Conservation (phyloP, 208 protist species). For the Acanthamoeba lenticulata region DNA sequence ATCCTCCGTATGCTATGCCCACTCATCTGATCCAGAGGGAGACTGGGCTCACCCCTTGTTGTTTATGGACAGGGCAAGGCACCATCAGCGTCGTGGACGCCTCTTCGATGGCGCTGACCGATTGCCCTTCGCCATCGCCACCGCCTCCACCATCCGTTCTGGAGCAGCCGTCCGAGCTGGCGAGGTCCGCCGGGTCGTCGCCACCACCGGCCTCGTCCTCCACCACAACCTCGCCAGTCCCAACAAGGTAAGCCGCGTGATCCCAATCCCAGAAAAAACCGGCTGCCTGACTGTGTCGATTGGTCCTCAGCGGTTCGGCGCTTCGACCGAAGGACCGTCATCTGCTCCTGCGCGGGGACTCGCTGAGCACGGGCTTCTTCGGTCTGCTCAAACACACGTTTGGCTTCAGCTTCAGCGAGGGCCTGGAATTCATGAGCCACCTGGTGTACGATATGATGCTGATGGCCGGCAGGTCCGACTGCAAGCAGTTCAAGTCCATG, state of each 20-base stretch:
- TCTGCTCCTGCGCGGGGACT: neutral
- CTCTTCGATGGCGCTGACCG: too few species aligned
- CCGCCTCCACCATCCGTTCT: too few species aligned
- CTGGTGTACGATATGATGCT: conserved; percentile 34
- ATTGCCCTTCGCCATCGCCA: neutral
- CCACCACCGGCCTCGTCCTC: too few species aligned
- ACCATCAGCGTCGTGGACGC: neutral
- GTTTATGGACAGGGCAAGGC: neutral
- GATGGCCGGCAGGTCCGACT: neutral
- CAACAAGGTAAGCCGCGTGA: too few species aligned
- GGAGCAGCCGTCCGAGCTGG: too few species aligned
- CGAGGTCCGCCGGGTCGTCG: too few species aligned
- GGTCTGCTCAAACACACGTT: neutral
- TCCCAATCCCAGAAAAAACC: too few species aligned
- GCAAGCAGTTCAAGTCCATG: neutral
- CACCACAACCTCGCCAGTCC: too few species aligned
- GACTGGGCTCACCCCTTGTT: neutral
- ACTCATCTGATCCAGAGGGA: too few species aligned
- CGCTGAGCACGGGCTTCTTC: conserved; percentile 7
- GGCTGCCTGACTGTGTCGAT: too few species aligned
- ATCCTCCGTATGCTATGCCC: neutral
- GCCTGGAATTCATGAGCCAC: neutral
- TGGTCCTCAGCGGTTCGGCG: too few species aligned
- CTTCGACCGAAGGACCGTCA: neutral
- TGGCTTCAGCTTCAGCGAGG: neutral